Evolutionary conservation across 192 early-diverging fungal genomes (phyloP).

Genomic region (Coemansia sp.): DNA sequence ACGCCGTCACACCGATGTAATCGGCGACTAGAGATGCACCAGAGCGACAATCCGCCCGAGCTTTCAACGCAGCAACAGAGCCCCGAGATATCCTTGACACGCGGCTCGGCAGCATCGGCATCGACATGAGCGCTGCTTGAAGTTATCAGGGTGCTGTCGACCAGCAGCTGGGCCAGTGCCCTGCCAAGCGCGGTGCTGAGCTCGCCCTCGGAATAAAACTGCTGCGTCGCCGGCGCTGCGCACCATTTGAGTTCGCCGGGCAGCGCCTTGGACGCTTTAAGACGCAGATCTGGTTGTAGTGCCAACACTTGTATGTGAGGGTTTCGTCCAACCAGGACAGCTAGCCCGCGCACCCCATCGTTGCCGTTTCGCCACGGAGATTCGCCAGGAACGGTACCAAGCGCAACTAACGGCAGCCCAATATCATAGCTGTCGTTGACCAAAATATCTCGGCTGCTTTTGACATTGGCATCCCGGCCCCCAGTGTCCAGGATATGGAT

Average conservation of each 20-base stretch:
- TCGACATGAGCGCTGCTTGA: neutral
- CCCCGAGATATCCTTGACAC: neutral
- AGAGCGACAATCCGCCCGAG: constrained; percentile 16
- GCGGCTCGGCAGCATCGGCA: neutral
- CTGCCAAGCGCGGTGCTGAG: constrained; percentile 2
- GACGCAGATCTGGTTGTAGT: constrained; percentile 8
- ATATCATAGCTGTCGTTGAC: constrained; percentile 2
- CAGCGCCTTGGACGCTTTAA: neutral
- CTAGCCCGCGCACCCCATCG: constrained; percentile 16
- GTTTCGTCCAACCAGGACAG: constrained; percentile 4
- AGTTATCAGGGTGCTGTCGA: too few species aligned
- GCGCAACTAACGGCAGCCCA: neutral
- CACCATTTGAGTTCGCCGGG: constrained; percentile 37
- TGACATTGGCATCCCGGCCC: neutral
- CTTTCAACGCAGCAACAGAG: constrained; percentile 13
- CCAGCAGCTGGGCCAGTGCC: neutral
- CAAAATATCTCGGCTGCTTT: constrained; percentile 12
- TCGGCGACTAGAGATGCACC: constrained; percentile 8
- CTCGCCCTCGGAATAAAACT: constrained; percentile 1
- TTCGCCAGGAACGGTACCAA: constrained; percentile 8
- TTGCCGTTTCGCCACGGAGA: constrained; percentile 37
- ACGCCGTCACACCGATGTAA: constrained; percentile 15
- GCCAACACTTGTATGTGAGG: constrained; percentile 7
- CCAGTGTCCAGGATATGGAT: constrained; percentile 18
- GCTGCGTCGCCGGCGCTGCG: neutral